These are phyloP conservation scores for Balamuthia mandrillaris DNA, from an alignment of 208 protist species.

Conservation along the genomic window DNA sequence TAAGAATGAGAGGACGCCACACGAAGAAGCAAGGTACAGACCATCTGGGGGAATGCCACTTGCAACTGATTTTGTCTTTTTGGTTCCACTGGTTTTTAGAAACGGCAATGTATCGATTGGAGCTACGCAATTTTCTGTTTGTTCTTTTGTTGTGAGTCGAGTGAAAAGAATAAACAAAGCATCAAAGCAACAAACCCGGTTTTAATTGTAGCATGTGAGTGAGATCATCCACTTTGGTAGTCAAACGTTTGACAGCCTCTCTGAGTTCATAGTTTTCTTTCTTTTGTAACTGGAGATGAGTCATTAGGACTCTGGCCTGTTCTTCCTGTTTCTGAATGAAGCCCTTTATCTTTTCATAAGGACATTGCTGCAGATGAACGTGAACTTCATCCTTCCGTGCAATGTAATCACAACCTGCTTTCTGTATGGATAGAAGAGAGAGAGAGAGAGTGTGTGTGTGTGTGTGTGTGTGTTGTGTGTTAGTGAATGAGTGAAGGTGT, in stretches of 20 bases:
- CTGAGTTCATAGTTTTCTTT: not conserved
- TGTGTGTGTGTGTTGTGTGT: not conserved
- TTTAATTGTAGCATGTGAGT: not conserved
- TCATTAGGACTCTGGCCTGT: not conserved
- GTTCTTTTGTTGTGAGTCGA: too few relatives aligned
- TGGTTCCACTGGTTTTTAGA: too few relatives aligned
- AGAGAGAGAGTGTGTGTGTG: not conserved
- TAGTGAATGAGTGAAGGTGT: not conserved
- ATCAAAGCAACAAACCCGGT: too few relatives aligned
- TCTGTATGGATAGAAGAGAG: not conserved
- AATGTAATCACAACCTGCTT: not conserved
- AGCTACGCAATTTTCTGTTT: too few relatives aligned
- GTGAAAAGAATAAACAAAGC: too few relatives aligned
- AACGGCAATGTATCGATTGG: too few relatives aligned
- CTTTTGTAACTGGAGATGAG: not conserved
- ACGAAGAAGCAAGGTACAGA: too few relatives aligned
- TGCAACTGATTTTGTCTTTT: too few relatives aligned
- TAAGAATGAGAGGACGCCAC: not conserved
- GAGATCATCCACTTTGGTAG: not conserved
- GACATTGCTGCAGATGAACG: not conserved
- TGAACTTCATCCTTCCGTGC: not conserved
- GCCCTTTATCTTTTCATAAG: slow-evolving; percentile 10
- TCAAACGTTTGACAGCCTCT: not conserved
- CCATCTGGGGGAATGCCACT: too few relatives aligned
- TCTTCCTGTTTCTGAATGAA: slow-evolving; percentile 24